A percentile compares a stretch with the other conserved stretches of the same genome.
Conservation (phyloP, 148 eudicot genomes). For the Diospyros kaki region DNA sequence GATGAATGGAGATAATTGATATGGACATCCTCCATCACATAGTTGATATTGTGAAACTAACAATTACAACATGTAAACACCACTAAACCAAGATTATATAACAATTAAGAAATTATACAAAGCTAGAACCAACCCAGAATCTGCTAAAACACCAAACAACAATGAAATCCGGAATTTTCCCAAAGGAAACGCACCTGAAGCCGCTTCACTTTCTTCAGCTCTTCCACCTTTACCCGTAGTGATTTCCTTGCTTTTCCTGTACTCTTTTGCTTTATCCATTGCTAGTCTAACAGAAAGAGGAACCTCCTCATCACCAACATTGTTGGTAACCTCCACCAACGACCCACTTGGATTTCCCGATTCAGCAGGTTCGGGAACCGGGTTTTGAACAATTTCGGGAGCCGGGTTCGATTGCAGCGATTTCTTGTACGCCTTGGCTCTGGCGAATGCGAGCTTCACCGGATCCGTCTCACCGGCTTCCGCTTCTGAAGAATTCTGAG, state of each 20-base stretch:
- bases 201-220: constrained; percentile 4
- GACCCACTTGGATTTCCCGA: constrained; percentile 14
- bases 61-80: not conserved
- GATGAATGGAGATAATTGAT: too few species aligned
- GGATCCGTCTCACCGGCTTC: constrained; percentile 22
- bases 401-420: constrained; percentile 15
- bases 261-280: constrained; percentile 29
- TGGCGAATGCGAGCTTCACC: constrained; percentile 50
- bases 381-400: constrained; percentile 17
- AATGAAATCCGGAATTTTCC: not conserved
- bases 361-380: constrained; percentile 12
- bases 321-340: constrained; percentile 20
- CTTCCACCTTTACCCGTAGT: constrained; percentile 2
- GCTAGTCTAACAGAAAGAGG: constrained; percentile 30
- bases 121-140: not conserved
- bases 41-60: not conserved
- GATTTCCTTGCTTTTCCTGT: not conserved
- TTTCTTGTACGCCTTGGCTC: constrained; percentile 55
- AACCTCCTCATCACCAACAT: constrained; percentile 19
- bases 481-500: constrained; percentile 12
- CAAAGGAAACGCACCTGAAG: constrained; percentile 13
- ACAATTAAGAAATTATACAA: not conserved
- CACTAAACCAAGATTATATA: too few species aligned
- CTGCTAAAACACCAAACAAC: not conserved
- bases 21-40: not conserved